phyloP scores from a whole-genome alignment of 148 eudicot genomes.

The Silene uniflora region DNA sequence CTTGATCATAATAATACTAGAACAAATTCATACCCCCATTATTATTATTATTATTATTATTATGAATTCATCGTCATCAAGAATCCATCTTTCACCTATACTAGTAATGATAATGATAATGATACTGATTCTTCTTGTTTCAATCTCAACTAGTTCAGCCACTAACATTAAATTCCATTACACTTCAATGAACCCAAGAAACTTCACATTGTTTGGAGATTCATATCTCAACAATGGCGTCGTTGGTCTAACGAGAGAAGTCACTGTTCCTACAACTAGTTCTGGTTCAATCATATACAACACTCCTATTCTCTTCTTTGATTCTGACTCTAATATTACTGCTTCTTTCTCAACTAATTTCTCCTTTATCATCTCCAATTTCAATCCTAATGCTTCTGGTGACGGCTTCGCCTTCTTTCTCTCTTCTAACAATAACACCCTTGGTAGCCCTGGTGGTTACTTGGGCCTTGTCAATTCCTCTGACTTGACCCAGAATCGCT shows the following conservation, averaged over 20 bases:
- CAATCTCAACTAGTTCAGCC: conserved; percentile 16
- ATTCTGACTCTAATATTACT: conserved; percentile 39
- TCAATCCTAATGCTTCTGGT: conserved; percentile 50
- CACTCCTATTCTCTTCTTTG: conserved; percentile 52
- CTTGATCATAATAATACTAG: conserved; percentile 15
- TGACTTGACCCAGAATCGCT: conserved; percentile 56
- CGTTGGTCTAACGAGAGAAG: conserved; percentile 57
- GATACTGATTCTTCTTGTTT: conserved; percentile 15
- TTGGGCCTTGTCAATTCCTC: conserved; percentile 74
- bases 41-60: not conserved
- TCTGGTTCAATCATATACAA: conserved; percentile 69
- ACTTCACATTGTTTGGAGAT: conserved; percentile 75
- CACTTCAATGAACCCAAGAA: conserved; percentile 45
- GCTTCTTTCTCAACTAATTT: conserved; percentile 76
- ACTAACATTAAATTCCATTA: conserved; percentile 42
- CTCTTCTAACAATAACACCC: conserved; percentile 49
- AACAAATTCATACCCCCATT: conserved; percentile 16
- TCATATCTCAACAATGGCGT: conserved; percentile 59
- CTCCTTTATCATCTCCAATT: conserved; percentile 49
- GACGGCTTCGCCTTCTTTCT: conserved; percentile 80
- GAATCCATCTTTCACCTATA: conserved; percentile 35
- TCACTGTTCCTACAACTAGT: conserved; percentile 61
- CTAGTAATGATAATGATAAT: not conserved
- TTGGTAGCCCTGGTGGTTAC: conserved; percentile 76
- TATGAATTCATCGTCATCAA: conserved; percentile 31